Base-by-base conservation (phyloP, 2,329 filamentous ascomycete genomes). In the Niveomyces coronatus region DNA sequence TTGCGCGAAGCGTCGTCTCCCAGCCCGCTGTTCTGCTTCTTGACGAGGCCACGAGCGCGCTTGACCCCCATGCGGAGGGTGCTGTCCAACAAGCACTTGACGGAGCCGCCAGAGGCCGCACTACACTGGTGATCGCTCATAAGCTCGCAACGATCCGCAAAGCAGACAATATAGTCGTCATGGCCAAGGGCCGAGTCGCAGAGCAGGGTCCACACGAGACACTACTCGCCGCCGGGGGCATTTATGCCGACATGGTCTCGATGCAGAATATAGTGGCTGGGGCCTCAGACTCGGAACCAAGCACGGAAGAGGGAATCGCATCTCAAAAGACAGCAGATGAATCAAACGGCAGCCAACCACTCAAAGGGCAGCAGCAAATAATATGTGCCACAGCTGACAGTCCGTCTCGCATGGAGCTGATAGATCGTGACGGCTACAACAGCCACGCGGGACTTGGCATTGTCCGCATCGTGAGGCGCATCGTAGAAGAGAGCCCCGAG, bases 11-110 rank as follows among this genome's bases (percentile, higher is more conserved):
- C 30, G 75, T 82, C 36, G 62, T 82, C 19, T 70, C 72, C 15
- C 59, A 74, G 30, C 76, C 78, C 0, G 61, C 63, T 2, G 74
- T 82, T 17, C 61, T 82, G 3, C 69, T 82, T 13, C 59, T 82
- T 2, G 78, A 82, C 46, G 78, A 82, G 54, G 78, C 78, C 1
- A 82, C 78, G 0, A 76, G 70, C 32, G 74, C 76, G 8, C 51
- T 64, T 17, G 60, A 64, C 33, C 53, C 60, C 1, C 55, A 64
- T 11, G 55, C 63, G 4, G 62, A 65, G 37, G 55, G 59, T 2
- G 57, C 70, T 13, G 73, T 77, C 1, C 72, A 76, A 46, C 52
- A 63, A 32, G 72, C 72, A 1, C 62, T 76, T 9, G 65, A 69
- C 37, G 60, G 60, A 13, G 62, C 76, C 2, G 71, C 73, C 0